phyloP scores from a whole-genome alignment of 441 rosid genomes.

The Syzygium syzygioides region DNA sequence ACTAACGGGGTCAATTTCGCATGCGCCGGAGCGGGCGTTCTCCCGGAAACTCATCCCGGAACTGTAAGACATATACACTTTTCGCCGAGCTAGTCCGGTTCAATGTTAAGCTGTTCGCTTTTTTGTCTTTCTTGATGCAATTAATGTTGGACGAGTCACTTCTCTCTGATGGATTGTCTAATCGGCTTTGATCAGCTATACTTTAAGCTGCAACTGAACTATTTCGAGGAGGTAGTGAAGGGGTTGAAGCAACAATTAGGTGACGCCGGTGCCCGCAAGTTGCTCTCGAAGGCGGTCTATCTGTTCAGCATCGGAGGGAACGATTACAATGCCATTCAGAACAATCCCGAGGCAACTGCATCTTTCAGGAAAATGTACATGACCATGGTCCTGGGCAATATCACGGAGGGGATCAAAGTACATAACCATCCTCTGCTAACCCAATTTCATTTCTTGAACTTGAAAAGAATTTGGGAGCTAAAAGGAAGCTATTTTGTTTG shows the following conservation, averaged over 20 bases:
- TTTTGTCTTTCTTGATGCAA: not conserved
- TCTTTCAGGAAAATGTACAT: slow-evolving; percentile 1
- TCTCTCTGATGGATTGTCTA: not conserved
- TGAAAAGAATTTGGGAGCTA: not conserved
- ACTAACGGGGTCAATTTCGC: slow-evolving; percentile 21
- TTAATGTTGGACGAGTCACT: slow-evolving; percentile 14
- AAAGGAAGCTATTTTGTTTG: not conserved
- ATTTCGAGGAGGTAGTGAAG: slow-evolving; percentile 14
- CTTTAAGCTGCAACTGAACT: slow-evolving; percentile 14
- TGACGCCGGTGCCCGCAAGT: not conserved
- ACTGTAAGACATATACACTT: not conserved
- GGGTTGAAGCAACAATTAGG: slow-evolving; percentile 12
- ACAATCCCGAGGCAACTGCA: not conserved
- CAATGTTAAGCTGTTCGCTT: not conserved
- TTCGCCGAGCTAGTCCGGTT: not conserved
- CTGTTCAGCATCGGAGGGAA: slow-evolving; percentile 24
- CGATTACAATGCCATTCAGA: slow-evolving; percentile 14
- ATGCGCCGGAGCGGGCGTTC: slow-evolving; percentile 8
- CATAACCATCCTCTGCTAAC: not conserved
- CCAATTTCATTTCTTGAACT: not conserved
- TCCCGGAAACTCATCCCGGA: not conserved
- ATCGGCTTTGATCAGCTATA: not conserved
- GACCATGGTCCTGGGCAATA: not conserved
- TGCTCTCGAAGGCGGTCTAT: slow-evolving; percentile 14
- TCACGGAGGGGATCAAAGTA: slow-evolving; percentile 1